Percentiles rank a stretch among this genome's conserved stretches.
Evolutionary conservation across 73 alveolate genomes (phyloP).

Genomic region (Paramecium octaurelia): DNA sequence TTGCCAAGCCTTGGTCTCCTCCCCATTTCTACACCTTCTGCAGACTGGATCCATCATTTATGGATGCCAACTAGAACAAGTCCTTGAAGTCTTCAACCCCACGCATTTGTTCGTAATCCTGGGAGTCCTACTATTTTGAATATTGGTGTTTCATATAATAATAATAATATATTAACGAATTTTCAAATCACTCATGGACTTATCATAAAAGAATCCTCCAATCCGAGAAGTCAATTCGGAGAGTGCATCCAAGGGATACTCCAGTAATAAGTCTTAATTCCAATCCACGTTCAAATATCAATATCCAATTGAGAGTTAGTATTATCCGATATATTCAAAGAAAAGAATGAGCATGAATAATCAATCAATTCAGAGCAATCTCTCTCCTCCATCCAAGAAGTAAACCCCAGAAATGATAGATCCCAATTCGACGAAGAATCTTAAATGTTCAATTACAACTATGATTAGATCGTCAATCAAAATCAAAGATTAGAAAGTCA

Average conservation of each 20-base stretch:
- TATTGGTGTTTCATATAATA: not conserved
- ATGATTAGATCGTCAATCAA: not conserved
- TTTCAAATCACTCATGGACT: not conserved
- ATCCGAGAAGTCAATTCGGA: not conserved
- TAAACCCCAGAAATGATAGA: not conserved
- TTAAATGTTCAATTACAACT: not conserved
- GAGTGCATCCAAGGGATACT: not conserved
- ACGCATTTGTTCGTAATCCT: not conserved
- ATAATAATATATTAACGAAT: not conserved
- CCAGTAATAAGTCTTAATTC: not conserved
- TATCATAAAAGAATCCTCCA: not conserved
- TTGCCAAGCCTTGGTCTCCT: conserved; percentile 60
- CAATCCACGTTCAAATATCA: not conserved
- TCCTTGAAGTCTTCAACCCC: not conserved
- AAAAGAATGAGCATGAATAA: not conserved
- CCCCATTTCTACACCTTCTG: not conserved
- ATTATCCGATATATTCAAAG: not conserved
- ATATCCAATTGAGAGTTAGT: conserved; percentile 14
- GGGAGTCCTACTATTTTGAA: not conserved
- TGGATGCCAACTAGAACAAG: not conserved
- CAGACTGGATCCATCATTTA: not conserved
- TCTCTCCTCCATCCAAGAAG: not conserved
- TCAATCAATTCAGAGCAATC: not conserved
- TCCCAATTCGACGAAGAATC: not conserved
- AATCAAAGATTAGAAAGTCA: not conserved